Evolutionary conservation across 1,139 yeast species (phyloP).

Genomic region (Suhomyces bribrorum): DNA sequence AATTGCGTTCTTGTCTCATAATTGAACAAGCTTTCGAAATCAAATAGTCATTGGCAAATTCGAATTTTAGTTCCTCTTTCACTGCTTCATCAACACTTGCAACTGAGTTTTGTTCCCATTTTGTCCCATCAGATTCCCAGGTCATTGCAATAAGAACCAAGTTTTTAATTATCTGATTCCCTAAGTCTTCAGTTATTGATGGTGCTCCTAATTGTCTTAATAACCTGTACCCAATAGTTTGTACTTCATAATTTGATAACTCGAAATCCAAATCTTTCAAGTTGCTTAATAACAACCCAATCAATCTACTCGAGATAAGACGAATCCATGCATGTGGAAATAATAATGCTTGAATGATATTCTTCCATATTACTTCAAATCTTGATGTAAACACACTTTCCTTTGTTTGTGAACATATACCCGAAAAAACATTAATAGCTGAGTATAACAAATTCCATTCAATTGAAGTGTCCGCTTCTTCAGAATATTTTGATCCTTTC

Average conservation of each 20-base stretch:
- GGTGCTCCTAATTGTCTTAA: conserved; percentile 86
- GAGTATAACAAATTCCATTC: conserved; percentile 82
- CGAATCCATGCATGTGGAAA: conserved; percentile 96
- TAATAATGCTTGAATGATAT: conserved; percentile 56
- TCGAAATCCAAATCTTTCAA: conserved; percentile 36
- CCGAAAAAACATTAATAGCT: conserved; percentile 56
- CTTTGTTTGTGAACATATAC: conserved; percentile 34
- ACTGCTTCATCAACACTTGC: conserved; percentile 23
- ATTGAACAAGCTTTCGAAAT: conserved; percentile 60
- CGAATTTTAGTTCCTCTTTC: conserved; percentile 21
- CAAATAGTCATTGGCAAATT: conserved; percentile 61
- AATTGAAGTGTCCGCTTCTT: conserved; percentile 32
- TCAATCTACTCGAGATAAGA: conserved; percentile 62
- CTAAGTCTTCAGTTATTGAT: conserved; percentile 61
- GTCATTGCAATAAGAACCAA: conserved; percentile 59
- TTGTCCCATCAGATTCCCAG: conserved; percentile 56
- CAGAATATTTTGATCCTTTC: conserved; percentile 28
- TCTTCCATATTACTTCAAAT: conserved; percentile 50
- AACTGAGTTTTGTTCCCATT: conserved; percentile 24
- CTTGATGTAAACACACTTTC: conserved; percentile 30
- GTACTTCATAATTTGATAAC: conserved; percentile 46
- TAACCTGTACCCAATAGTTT: conserved; percentile 64
- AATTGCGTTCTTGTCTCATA: conserved; percentile 62
- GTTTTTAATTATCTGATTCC: conserved; percentile 67
- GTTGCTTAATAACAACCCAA: conserved; percentile 52